These are phyloP conservation scores for Ambrosia artemisiifolia DNA, from an alignment of 129 eudicot genomes.

Conservation along the genomic window DNA sequence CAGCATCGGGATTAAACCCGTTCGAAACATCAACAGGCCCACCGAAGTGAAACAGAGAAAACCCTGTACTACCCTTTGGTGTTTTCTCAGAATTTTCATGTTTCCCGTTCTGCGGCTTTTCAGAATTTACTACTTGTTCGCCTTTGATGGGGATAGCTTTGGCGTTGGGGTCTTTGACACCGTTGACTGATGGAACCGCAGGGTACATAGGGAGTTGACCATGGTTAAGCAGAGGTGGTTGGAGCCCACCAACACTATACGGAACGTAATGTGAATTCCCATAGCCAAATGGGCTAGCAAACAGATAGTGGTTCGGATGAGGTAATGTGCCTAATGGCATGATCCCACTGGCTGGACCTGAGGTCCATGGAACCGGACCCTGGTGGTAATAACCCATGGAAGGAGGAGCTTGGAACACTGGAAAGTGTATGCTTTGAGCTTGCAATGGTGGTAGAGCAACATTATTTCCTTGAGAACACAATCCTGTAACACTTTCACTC, in stretches of 20 bases:
- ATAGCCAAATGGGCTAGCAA: conserved; percentile 56
- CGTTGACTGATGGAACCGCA: conserved; percentile 39
- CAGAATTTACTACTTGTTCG: conserved; percentile 10
- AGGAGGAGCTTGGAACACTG: conserved; percentile 39
- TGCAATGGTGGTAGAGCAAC: conserved; percentile 47
- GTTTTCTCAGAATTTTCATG: conserved; percentile 30
- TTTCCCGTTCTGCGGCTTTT: conserved; percentile 17
- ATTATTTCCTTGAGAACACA: conserved; percentile 40
- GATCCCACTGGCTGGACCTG: conserved; percentile 53
- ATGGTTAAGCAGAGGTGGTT: conserved; percentile 56
- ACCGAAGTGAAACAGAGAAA: conserved; percentile 85
- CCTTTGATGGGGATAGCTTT: conserved; percentile 5
- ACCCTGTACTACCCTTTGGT: conserved; percentile 47
- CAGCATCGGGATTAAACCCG: conserved; percentile 27
- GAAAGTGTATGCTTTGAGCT: conserved; percentile 53
- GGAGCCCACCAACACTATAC: conserved; percentile 54
- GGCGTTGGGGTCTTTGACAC: conserved; percentile 36
- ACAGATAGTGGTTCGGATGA: conserved; percentile 70
- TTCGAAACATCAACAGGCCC: conserved; percentile 83
- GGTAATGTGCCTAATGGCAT: conserved; percentile 32
- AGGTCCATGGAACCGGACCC: conserved; percentile 61
- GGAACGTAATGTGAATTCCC: conserved; percentile 60
- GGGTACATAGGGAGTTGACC: conserved; percentile 61
- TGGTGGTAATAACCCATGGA: conserved; percentile 59
- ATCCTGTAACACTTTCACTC: conserved; percentile 23